Evolutionary conservation across 2,329 filamentous ascomycete genomes (phyloP).

Genomic region (Tolypocladium sp.): DNA sequence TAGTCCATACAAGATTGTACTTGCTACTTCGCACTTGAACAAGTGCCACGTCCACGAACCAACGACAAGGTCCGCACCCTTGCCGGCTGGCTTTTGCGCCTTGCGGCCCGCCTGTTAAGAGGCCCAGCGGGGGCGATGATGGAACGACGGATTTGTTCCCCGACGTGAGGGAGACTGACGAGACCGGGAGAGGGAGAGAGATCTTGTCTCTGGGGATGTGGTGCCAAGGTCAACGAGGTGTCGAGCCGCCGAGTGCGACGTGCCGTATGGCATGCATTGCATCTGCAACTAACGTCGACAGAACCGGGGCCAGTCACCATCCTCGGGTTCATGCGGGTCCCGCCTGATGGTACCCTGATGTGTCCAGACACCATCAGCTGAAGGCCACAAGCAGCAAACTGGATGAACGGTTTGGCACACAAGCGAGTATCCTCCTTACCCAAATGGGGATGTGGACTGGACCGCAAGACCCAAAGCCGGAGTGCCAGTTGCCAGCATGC

Average conservation of each 20-base stretch:
- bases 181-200: not conserved
- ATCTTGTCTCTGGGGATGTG: not conserved
- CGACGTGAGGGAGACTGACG: not conserved
- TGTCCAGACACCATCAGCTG: not conserved
- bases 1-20: not conserved
- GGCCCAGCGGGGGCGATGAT: not conserved
- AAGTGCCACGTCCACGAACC: not conserved
- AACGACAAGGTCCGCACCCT: not conserved
- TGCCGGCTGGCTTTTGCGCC: slow-evolving; percentile 10
- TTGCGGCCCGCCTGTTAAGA: not conserved
- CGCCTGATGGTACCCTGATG: not conserved
- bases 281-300: slow-evolving; percentile 7
- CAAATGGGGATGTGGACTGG: not conserved
- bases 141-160: not conserved
- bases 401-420: not conserved
- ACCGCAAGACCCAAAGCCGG: not conserved
- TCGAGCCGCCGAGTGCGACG: not conserved
- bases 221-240: not conserved
- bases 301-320: not conserved
- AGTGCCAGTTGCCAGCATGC: not conserved
- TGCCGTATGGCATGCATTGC: slow-evolving; percentile 13
- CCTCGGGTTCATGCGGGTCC: slow-evolving; percentile 8
- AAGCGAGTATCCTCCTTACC: not conserved
- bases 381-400: not conserved
- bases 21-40: not conserved